Evolutionary conservation across 495 filamentous ascomycete species (phyloP).

Genomic region (Cercophora newfieldiana): DNA sequence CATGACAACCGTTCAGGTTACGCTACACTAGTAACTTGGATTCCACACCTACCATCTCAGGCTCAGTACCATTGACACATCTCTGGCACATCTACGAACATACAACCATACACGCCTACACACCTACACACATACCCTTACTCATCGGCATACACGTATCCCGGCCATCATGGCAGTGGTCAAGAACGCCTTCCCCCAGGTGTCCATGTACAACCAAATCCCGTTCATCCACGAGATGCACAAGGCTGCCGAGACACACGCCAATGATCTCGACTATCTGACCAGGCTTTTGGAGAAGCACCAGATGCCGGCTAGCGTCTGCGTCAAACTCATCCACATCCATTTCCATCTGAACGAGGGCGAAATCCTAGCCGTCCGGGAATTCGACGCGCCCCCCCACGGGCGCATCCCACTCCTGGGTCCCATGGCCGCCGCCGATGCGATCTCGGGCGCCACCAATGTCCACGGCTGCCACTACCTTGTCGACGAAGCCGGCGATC

Average conservation of each 20-base stretch:
- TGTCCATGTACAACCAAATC: neutral
- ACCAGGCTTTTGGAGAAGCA: neutral
- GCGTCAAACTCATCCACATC: neutral
- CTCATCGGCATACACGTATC: neutral
- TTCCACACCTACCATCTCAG: too few species aligned
- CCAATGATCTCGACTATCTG: neutral
- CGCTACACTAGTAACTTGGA: too few species aligned
- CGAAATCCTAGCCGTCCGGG: neutral
- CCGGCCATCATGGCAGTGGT: too few species aligned
- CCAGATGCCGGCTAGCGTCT: neutral
- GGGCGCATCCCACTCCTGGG: neutral
- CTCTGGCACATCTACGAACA: too few species aligned
- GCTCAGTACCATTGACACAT: too few species aligned
- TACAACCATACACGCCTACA: neutral
- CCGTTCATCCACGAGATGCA: neutral
- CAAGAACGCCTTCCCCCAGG: neutral
- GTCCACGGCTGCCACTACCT: neutral
- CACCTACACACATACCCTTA: neutral
- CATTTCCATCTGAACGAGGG: neutral
- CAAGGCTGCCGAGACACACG: neutral
- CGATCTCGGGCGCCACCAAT: neutral
- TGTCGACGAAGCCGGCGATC: neutral
- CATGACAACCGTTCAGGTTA: too few species aligned
- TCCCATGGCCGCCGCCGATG: neutral
- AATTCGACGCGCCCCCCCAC: neutral